Evolutionary conservation across 495 filamentous ascomycete genomes (phyloP), one percentile per base, ranked within the genome.

Genomic region (Hyaloscypha bicolor): DNA sequence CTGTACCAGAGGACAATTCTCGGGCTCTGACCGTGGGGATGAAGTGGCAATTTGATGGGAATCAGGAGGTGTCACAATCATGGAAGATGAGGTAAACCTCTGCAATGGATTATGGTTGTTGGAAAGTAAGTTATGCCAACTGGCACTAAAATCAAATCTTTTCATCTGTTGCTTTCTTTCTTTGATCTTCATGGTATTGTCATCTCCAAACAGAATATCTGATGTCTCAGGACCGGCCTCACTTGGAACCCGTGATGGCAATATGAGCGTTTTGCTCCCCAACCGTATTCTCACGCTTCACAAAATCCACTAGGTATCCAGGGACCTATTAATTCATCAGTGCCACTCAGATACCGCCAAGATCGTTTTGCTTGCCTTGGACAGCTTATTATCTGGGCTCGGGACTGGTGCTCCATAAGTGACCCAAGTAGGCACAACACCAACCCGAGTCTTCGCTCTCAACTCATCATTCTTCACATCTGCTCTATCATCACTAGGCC

Each of bases 371-470:
- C 59, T 60, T 39, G 72, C 70, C 52, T 72, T 65, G 30, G 56
- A 32, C 19, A 70, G 65, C 29, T 31, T 53, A 66, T 72, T 72
- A 19, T 71, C 62, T 11, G 53, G 30, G 32, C 67, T 63, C 3
- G 87, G 76, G n/a, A 95, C 70, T 0, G 94, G 93, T 60, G 87
- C 81, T 0, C 90, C 93, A 62, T 91, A 77, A 0, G 76, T 81
- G 55, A 83, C 82, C 76, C 85, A 89, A 33, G 91, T 81, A 2
- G 93, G 93, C 22, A 97, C 82, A n/a, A 96, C 92, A 0, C 93
- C 93, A 0, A 89, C 90, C 93, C 93, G 96, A 9, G 90, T 86
- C 39, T 80, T 79, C 9, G 76, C 78, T 14, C 81, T 80, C 30
- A 96, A 61, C 21, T 85, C 86, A n/a, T 81, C 81, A 58, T 90